Evolutionary conservation across 108 stramenopile species (phyloP).

Genomic region (Skeletonema potamos): DNA sequence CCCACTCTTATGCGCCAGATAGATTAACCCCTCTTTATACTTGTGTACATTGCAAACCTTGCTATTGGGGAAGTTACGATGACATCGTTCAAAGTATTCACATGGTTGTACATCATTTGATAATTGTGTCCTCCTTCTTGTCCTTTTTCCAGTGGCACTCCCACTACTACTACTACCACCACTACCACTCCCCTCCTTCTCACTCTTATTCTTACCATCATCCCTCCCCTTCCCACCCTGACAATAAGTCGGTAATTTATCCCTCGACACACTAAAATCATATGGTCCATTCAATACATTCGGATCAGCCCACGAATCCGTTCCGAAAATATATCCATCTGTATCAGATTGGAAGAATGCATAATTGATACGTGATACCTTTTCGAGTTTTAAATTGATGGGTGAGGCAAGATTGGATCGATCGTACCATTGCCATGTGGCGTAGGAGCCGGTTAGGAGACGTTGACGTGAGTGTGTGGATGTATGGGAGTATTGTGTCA

Average conservation of each 20-base stretch:
- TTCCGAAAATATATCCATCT: conserved; percentile 39
- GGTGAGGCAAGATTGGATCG: conserved; percentile 19
- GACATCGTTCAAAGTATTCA: conserved; percentile 29
- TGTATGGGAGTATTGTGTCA: background rate
- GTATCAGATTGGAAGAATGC: conserved; percentile 43
- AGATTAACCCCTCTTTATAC: conserved; percentile 23
- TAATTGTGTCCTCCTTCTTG: conserved; percentile 33
- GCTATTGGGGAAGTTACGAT: conserved; percentile 37
- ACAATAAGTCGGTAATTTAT: conserved; percentile 10
- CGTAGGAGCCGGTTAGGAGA: conserved; percentile 43
- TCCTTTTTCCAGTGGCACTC: conserved; percentile 27
- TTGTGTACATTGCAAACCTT: conserved; percentile 38
- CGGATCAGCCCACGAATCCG: conserved; percentile 46
- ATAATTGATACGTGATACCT: conserved; percentile 29
- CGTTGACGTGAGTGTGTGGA: conserved; percentile 14
- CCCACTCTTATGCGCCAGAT: conserved; percentile 29
- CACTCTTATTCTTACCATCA: conserved; percentile 5
- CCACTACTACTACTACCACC: too few species aligned
- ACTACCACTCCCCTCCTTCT: too few species aligned
- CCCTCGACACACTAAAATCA: conserved; percentile 21
- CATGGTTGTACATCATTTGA: conserved; percentile 22
- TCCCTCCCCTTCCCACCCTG: conserved; percentile 24
- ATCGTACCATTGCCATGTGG: conserved; percentile 39
- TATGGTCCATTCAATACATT: conserved; percentile 21
- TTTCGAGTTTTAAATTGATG: conserved; percentile 33